Base-by-base conservation (phyloP, 768 basidiomycete species). In the Lyophyllum semitale region DNA sequence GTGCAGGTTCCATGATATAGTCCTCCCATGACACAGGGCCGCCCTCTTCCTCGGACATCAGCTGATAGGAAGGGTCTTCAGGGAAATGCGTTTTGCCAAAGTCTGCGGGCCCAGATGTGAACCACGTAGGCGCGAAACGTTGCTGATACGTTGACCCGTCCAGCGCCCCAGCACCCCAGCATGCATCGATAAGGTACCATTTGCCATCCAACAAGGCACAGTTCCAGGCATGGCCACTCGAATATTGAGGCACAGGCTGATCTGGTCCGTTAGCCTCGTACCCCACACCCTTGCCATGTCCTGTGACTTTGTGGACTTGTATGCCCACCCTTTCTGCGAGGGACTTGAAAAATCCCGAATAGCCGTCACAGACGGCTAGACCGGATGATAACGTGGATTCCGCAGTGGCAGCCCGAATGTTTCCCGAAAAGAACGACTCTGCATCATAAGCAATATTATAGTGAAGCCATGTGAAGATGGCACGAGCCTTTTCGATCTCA, bases 361-460 rank as follows among this genome's bases (percentile, higher is more conserved):
- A 80, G 17, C 80, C 80, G 48, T 78, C 78, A 55, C 80, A 81
- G 9, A 80, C 78, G 29, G 79, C 80, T 4, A 79, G 64, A 3
- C 80, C 80, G 23, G 75, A 73, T 1, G 63, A 60, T 0, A 80
- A 63, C 8, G 74, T 77, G 7, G 71, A 68, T 42, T 74, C 71
- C 17, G 77, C 67, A 2, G 77, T 75, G 1, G 71, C 61, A 35
- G 62, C 50, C 50, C 66, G 61, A 44, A 80, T 41, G 52, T 76
- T 75, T 26, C 76, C 76, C 7, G 76, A 72, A 54, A 80, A 73
- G 64, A 81, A 80, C 13, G 74, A 55, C 22, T 69, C 68, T 25
- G 71, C 59, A 58, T 80, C 78, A 59, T 80, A 80, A 13, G 69
- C 65, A 58, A 81, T 76, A 58, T 80, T 81, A 55, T 72, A 66